Evolutionary conservation across 2,329 filamentous ascomycete genomes (phyloP).

Genomic region (Celoporthe dispersa): DNA sequence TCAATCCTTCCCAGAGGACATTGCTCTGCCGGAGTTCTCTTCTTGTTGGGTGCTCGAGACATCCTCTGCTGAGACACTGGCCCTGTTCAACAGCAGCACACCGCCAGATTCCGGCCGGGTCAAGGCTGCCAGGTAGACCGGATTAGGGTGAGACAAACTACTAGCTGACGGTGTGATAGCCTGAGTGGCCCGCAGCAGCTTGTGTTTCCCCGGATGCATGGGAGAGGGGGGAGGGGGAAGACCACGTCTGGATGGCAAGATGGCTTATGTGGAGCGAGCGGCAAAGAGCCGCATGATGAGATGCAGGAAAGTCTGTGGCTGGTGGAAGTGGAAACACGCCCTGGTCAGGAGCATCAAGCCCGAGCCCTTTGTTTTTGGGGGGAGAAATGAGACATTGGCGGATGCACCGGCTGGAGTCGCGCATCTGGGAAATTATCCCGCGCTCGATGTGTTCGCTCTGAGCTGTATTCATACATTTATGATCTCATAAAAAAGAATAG

Average conservation of each 20-base stretch:
- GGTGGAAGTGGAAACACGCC: not conserved
- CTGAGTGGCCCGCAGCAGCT: constrained; percentile 10
- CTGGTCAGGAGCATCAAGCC: not conserved
- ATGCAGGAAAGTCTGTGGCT: constrained; percentile 25
- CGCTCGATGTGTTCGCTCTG: not conserved
- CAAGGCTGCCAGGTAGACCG: not conserved
- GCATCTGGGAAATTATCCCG: not conserved
- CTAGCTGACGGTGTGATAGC: constrained; percentile 16
- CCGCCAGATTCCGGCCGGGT: constrained; percentile 16
- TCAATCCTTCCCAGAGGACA: not conserved
- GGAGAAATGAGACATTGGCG: not conserved
- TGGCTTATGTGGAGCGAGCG: constrained; percentile 6
- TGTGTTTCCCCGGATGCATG: constrained; percentile 17
- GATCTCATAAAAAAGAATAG: not conserved
- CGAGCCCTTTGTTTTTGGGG: not conserved
- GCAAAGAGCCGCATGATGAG: constrained; percentile 28
- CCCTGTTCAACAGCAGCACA: constrained; percentile 20
- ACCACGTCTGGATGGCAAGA: not conserved
- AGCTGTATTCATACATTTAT: not conserved
- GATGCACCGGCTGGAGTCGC: not conserved
- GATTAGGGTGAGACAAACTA: not conserved
- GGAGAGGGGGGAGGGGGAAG: not conserved
- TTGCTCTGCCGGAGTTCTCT: not conserved
- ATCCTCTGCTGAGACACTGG: constrained; percentile 9
- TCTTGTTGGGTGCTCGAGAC: not conserved